Conservation (phyloP, 208 protist genomes). For the Acanthamoeba sp. region DNA sequence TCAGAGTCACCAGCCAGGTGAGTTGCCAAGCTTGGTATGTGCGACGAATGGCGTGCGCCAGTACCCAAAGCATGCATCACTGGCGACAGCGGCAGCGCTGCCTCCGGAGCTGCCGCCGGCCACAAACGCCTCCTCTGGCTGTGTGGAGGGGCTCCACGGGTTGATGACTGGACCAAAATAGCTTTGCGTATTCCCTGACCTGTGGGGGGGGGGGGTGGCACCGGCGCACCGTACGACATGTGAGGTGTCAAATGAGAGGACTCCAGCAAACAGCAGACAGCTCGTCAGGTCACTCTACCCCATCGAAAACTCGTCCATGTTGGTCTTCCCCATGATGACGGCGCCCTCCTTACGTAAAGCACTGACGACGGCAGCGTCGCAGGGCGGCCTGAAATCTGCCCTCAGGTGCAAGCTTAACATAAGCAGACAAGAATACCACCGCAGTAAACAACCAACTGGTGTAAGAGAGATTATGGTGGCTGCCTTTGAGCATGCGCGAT, state of each 20-base stretch:
- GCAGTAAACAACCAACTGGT: too few relatives aligned
- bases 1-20: neutral
- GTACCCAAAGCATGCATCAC: constrained; percentile 72
- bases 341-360: constrained; percentile 78
- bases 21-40: neutral
- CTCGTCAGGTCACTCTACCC: constrained; percentile 6
- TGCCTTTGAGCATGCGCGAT: constrained; percentile 74
- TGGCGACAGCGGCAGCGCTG: constrained; percentile 77
- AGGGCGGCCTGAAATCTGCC: constrained; percentile 77
- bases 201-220: too few relatives aligned
- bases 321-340: constrained; percentile 86
- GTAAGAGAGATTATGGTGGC: neutral
- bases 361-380: constrained; percentile 78
- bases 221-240: too few relatives aligned
- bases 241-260: too few relatives aligned
- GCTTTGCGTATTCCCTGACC: constrained; percentile 59
- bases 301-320: constrained; percentile 88
- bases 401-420: neutral
- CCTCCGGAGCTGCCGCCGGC: constrained; percentile 82
- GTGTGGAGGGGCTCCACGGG: constrained; percentile 61
- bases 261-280: neutral
- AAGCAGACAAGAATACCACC: neutral
- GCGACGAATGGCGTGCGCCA: neutral
- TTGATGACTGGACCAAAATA: constrained; percentile 79
- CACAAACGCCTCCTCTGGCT: constrained; percentile 64